These are phyloP conservation scores for Erythrobasidium yunnanense DNA, from an alignment of 768 basidiomycete species.

Conservation along the genomic window DNA sequence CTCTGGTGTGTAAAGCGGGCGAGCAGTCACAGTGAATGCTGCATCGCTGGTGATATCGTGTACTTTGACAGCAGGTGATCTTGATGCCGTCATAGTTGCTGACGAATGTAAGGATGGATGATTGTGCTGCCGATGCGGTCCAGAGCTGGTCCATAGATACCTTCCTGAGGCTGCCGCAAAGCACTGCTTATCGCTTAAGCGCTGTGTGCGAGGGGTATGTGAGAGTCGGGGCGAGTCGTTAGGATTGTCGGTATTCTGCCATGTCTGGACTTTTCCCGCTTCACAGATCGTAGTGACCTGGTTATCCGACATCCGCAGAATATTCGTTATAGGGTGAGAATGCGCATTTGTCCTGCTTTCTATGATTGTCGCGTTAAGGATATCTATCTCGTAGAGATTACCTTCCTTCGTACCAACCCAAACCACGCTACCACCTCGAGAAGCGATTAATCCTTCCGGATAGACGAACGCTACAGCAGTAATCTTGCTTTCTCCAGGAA, in stretches of 20 bases:
- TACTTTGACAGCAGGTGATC: constrained; percentile 51
- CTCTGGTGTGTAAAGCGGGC: constrained; percentile 48
- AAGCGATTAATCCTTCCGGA: not conserved
- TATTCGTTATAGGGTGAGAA: constrained; percentile 54
- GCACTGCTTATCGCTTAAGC: constrained; percentile 70
- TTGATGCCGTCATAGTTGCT: constrained; percentile 41
- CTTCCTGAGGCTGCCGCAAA: constrained; percentile 65
- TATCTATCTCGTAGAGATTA: constrained; percentile 69
- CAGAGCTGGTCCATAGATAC: constrained; percentile 67
- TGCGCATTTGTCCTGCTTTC: constrained; percentile 57
- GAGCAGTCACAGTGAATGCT: constrained; percentile 26
- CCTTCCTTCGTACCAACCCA: constrained; percentile 93
- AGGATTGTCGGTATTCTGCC: constrained; percentile 38
- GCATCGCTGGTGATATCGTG: constrained; percentile 51
- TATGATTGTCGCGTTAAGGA: constrained; percentile 51
- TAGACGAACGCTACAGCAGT: constrained; percentile 64
- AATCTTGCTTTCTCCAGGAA: constrained; percentile 60
- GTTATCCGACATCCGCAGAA: constrained; percentile 58
- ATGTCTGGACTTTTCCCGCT: constrained; percentile 67
- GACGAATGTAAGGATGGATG: constrained; percentile 33
- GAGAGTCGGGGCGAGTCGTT: constrained; percentile 23
- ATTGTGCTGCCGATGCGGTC: constrained; percentile 44
- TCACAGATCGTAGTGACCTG: constrained; percentile 75
- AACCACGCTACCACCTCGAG: constrained; percentile 51
- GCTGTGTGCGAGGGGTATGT: constrained; percentile 30